Evolutionary conservation across 1,284 basidiomycete species (phyloP), one percentile per base, ranked within the genome.

Genomic region (Ganoderma lingzhi): DNA sequence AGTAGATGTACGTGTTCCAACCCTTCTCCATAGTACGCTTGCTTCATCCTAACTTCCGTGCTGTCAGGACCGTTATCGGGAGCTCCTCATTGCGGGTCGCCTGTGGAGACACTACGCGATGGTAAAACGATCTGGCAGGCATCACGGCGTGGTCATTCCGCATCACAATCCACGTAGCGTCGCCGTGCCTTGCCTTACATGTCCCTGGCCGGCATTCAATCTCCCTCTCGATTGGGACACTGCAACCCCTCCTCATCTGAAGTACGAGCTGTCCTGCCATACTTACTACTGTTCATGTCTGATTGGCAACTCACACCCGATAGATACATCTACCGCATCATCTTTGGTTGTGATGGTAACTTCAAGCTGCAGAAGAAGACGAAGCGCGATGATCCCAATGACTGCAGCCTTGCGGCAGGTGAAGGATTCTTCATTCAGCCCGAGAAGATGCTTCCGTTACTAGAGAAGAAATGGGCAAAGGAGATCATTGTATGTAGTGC

Each of bases 351-450:
- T 15, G 67, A 68, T 32, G 67, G 63, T n/a, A 64, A 64, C 37
- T 58, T 64, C 19, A 61, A 56, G 14, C 28, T 68, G n/a, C 62
- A 64, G n/a, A 64, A 68, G 67, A 68, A 64, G 58, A 15, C 35
- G 2, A 68, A 68, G 37, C 8, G 32, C 0, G 63, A 64, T 6
- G 67, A 68, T 14, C 44, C 56, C 6, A 45, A 42, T 9, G 67
- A 68, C 48, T 5, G 30, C 28, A 55, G 23, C 28, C 53, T 67
- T 3, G 41, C 37, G 1, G 19, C 17, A 2, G 61, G 60, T 0
- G 23, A 63, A 14, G 61, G 48, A 0, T 67, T 55, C 41, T 63
- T 67, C 12, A 45, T 67, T 0, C n/a, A 56, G 19, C 61, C 53
- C 28, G 10, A 32, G 32, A 37, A 62, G 2, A 63, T 67, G 58